Conservation (phyloP, 2,329 filamentous ascomycete species). For the Arthrocladium fulminans region DNA sequence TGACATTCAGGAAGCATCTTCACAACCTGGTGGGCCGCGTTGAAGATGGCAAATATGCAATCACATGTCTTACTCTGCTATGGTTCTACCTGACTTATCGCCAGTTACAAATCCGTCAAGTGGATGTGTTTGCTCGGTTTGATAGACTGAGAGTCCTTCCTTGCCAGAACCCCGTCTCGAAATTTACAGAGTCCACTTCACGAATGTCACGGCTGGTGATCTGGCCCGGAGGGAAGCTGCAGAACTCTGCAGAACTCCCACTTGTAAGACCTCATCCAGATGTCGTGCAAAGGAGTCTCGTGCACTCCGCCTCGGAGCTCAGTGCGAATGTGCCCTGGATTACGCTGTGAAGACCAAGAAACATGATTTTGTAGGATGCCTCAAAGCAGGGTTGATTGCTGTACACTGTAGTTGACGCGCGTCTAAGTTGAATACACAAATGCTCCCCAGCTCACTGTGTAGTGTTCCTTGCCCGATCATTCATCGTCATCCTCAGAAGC, state of each 20-base stretch:
- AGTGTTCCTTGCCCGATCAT: slow-evolving; percentile 21
- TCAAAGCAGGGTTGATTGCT: not conserved
- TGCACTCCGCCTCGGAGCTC: too few relatives aligned
- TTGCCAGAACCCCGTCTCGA: not conserved
- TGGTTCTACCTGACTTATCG: not conserved
- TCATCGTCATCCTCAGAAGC: slow-evolving; percentile 48
- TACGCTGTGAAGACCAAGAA: too few relatives aligned
- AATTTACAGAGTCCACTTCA: too few relatives aligned
- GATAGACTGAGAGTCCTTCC: not conserved
- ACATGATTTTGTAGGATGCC: too few relatives aligned
- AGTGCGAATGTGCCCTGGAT: too few relatives aligned
- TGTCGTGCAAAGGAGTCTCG: too few relatives aligned
- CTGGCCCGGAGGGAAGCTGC: too few relatives aligned
- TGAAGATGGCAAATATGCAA: not conserved
- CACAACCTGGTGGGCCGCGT: not conserved
- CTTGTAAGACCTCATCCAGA: too few relatives aligned
- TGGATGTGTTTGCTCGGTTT: not conserved
- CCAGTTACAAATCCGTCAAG: not conserved
- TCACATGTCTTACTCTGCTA: not conserved
- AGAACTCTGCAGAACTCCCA: too few relatives aligned
- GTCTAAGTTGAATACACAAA: not conserved
- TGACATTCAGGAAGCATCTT: slow-evolving; percentile 2
- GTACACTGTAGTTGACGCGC: not conserved
- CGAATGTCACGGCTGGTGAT: too few relatives aligned
- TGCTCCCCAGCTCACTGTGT: not conserved